Conservation (phyloP, 495 filamentous ascomycete species). For the Evansstolkia leycettana region DNA sequence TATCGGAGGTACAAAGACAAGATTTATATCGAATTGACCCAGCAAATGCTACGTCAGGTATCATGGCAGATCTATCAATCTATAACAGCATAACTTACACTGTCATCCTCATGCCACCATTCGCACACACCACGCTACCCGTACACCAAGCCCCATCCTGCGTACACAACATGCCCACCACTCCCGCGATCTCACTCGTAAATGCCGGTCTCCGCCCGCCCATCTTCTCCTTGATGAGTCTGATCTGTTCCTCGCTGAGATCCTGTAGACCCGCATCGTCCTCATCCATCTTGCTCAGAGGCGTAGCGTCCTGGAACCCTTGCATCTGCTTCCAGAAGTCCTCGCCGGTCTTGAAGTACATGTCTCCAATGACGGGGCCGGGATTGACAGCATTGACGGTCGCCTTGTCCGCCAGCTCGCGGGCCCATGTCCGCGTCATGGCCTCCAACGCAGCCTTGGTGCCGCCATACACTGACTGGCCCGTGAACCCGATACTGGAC, state of each 20-base stretch:
- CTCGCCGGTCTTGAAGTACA: slow-evolving; percentile 45
- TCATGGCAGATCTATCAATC: background rate
- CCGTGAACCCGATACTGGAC: slow-evolving; percentile 52
- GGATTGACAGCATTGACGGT: slow-evolving; percentile 89
- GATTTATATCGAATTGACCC: no score
- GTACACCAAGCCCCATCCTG: slow-evolving; percentile 69
- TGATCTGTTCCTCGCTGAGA: slow-evolving; percentile 48
- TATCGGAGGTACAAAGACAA: no score
- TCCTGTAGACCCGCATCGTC: slow-evolving; percentile 31
- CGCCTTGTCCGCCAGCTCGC: slow-evolving; percentile 62
- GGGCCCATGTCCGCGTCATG: slow-evolving; percentile 85
- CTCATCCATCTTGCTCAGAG: slow-evolving; percentile 38
- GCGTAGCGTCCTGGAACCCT: slow-evolving; percentile 56
- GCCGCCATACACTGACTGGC: slow-evolving; percentile 71
- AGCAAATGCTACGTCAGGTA: background rate
- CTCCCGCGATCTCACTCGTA: slow-evolving; percentile 65
- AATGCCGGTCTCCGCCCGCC: slow-evolving; percentile 60
- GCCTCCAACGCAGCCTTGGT: slow-evolving; percentile 82
- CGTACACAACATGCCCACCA: slow-evolving; percentile 73
- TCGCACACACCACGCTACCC: slow-evolving; percentile 76
- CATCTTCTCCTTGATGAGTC: slow-evolving; percentile 44
- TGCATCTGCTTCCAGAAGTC: slow-evolving; percentile 43
- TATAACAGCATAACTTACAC: no score
- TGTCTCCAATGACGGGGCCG: slow-evolving; percentile 74
- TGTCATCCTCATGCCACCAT: slow-evolving; percentile 57